These are phyloP conservation scores for Sporopachydermia lactativora DNA, from an alignment of 805 yeast genomes.

Conservation along the genomic window DNA sequence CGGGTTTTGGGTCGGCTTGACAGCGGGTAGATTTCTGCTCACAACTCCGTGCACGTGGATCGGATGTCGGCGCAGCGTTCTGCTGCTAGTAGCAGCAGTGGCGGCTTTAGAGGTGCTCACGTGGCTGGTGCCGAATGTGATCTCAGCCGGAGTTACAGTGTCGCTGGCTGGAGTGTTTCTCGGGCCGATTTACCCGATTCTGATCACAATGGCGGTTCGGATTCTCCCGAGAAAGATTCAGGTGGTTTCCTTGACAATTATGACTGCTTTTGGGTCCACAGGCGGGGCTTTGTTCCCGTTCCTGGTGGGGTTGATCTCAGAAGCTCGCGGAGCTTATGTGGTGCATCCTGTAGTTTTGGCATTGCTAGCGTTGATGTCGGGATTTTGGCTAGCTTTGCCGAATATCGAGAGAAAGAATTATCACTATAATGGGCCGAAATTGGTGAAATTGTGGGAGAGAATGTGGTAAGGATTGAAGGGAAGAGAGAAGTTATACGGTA, in stretches of 20 bases:
- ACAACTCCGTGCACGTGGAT: slow-evolving; percentile 6
- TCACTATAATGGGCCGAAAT: not conserved
- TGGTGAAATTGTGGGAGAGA: not conserved
- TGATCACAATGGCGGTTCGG: slow-evolving; percentile 29
- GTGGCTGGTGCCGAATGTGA: slow-evolving; percentile 33
- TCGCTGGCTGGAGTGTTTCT: slow-evolving; percentile 42
- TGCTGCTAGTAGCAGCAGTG: slow-evolving; percentile 21
- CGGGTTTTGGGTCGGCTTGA: slow-evolving; percentile 61
- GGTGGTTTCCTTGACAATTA: slow-evolving; percentile 33
- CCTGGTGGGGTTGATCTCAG: slow-evolving; percentile 34
- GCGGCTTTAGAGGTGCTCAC: slow-evolving; percentile 26
- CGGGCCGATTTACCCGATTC: slow-evolving; percentile 62
- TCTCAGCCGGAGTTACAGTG: slow-evolving; percentile 31
- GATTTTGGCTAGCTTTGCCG: slow-evolving; percentile 30
- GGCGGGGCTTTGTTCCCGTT: slow-evolving; percentile 48
- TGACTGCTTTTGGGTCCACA: slow-evolving; percentile 40
- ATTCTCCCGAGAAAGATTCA: slow-evolving; percentile 38
- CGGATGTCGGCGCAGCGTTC: slow-evolving; percentile 25
- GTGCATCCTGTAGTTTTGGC: slow-evolving; percentile 34
- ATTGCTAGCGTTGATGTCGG: slow-evolving; percentile 21
- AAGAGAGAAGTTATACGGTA: not conserved
- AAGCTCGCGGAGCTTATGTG: slow-evolving; percentile 31
- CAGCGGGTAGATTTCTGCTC: slow-evolving; percentile 44
- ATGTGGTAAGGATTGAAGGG: no score
- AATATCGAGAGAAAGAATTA: slow-evolving; percentile 20